Evolutionary conservation across 305 asterid genomes (phyloP).

Genomic region (Fraxinus baroniana): DNA sequence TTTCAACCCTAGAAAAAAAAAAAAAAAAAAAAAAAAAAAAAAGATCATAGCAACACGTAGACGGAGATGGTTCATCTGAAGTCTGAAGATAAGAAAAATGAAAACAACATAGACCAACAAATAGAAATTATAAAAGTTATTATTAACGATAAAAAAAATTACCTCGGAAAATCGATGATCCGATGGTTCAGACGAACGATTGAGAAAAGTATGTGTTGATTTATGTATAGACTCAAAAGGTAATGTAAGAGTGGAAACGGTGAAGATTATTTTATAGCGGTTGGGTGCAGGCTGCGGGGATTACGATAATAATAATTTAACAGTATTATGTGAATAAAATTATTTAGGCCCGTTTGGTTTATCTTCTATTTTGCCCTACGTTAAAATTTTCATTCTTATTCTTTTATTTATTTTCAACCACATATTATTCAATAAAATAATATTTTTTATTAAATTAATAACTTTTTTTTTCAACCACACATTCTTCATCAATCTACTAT

Average conservation of each 20-base stretch:
- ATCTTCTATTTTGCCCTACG: too few species aligned
- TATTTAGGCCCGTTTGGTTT: background rate
- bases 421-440: too few species aligned
- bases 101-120: conserved; percentile 8
- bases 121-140: background rate
- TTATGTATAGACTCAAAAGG: background rate
- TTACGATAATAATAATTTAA: background rate
- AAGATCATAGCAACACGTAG: background rate
- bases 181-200: conserved; percentile 21
- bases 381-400: too few species aligned
- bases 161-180: conserved; percentile 28
- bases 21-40: background rate
- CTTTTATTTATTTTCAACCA: too few species aligned
- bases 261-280: conserved; percentile 21
- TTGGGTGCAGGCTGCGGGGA: conserved; percentile 19
- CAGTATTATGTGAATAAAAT: background rate
- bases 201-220: background rate
- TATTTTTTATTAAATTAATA: too few species aligned
- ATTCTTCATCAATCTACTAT: too few species aligned
- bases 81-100: background rate
- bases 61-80: background rate
- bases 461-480: too few species aligned
- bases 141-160: background rate
- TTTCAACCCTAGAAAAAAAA: too few species aligned
- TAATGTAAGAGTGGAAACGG: conserved; percentile 13